Evolutionary conservation across 2,329 filamentous ascomycete species (phyloP), one percentile per base, ranked within the genome.

Genomic region (Xylaria sp.): DNA sequence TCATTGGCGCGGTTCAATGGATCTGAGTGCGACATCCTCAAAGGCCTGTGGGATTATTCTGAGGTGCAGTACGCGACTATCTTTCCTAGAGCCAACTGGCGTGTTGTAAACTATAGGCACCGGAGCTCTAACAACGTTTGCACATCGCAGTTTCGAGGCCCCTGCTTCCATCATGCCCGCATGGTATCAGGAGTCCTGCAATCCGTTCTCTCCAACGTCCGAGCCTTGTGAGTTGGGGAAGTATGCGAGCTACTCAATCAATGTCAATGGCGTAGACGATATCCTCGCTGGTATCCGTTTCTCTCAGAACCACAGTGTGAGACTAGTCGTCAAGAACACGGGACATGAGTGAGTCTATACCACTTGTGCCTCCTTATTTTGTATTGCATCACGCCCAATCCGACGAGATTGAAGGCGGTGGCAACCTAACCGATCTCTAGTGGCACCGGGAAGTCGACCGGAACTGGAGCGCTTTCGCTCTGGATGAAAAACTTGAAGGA

Each of bases 361-460:
- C 7, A 42, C 7, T 20, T 47, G 9, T 11, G n/a, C 20, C 10
- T 6, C 22, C 20, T 27, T 27, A 25, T 11, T 13, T 11, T 47
- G 3, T 25, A n/a, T 20, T 17, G 36, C 6, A 38, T 11, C 7
- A 10, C 5, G 36, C 36, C n/a, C 39, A n/a, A n/a, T 20, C 17
- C n/a, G 39, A 20, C 5, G 15, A 20, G 39, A 7, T 1, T 42
- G 4, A 20, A 42, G 39, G 15, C 20, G 3, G 13, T 22, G 9
- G 6, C n/a, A 2, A 20, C 1, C 42, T 45, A 25, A 42, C 7
- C n/a, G 39, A 42, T 42, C n/a, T n/a, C 20, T 51, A 71, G 67
- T 59, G 80, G 73, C 63, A 74, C 81, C 13, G 86, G 85, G 29
- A 84, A 82, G 61, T 85, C 82, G 0, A 85, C 84, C 0, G 86